These are phyloP conservation scores for Pycnococcus provasolii DNA, from an alignment of 139 green algal species.

Conservation along the genomic window DNA sequence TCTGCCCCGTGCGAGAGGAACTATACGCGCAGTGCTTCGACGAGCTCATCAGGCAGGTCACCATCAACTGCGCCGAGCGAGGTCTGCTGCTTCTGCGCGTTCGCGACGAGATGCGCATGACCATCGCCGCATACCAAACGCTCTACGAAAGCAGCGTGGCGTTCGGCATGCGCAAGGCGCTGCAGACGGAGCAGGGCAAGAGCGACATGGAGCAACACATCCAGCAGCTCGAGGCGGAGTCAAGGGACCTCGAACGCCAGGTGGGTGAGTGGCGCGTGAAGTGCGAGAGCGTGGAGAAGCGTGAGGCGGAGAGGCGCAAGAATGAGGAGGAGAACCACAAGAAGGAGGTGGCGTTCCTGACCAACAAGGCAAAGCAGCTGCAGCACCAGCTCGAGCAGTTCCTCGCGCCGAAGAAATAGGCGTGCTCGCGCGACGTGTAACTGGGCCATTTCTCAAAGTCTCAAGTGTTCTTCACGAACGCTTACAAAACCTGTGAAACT, in stretches of 20 bases:
- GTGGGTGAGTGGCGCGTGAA: conserved; percentile 67
- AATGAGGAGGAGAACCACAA: conserved; percentile 75
- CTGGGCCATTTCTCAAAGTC: no score
- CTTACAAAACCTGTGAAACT: no score
- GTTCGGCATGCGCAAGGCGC: conserved; percentile 76
- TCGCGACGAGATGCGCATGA: conserved; percentile 72
- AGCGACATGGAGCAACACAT: conserved; percentile 66
- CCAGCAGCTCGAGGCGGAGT: conserved; percentile 43
- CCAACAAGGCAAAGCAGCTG: conserved; percentile 50
- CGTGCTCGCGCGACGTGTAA: no score
- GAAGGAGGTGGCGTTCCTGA: conserved; percentile 68
- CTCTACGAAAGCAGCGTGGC: conserved; percentile 71
- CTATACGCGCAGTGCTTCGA: conserved; percentile 62
- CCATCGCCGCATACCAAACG: conserved; percentile 49
- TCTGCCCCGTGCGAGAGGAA: conserved; percentile 79
- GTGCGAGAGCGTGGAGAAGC: conserved; percentile 72
- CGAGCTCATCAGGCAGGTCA: conserved; percentile 47
- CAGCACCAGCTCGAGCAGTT: conserved; percentile 68
- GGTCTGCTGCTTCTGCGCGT: conserved; percentile 68
- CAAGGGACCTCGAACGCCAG: conserved; percentile 61
- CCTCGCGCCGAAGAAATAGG: conserved; percentile 50
- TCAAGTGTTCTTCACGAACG: no score
- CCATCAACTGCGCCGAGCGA: conserved; percentile 75
- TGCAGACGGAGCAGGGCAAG: conserved; percentile 73
- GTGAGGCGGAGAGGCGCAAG: conserved; percentile 62